Conservation (phyloP, 805 yeast species). For the Cyberlindnera japonica region DNA sequence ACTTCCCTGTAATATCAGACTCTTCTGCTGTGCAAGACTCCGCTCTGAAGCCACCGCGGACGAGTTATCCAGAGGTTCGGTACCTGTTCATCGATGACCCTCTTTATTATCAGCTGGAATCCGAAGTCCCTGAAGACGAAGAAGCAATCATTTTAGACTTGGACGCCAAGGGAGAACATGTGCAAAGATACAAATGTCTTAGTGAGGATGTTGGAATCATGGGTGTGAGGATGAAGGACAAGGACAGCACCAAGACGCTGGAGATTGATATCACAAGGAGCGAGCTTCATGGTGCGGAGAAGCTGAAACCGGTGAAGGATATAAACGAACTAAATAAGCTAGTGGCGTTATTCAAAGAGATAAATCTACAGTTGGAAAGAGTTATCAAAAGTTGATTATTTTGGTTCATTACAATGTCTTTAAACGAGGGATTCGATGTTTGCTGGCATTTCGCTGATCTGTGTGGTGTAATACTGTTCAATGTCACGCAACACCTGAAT, state of each 20-base stretch:
- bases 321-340: constrained; percentile 18
- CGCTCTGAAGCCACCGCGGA: constrained; percentile 1
- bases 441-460: constrained; percentile 76
- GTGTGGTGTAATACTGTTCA: constrained; percentile 69
- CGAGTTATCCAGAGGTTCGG: constrained; percentile 26
- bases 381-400: constrained; percentile 4
- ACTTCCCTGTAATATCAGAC: constrained; percentile 21
- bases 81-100: constrained; percentile 29
- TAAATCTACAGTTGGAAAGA: constrained; percentile 21
- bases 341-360: constrained; percentile 17
- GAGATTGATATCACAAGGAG: constrained; percentile 23
- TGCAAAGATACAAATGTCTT: constrained; percentile 14
- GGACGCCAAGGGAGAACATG: constrained; percentile 18
- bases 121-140: constrained; percentile 12
- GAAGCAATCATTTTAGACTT: constrained; percentile 25
- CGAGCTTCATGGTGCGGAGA: constrained; percentile 9
- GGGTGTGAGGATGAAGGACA: constrained; percentile 20
- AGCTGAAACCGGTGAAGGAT: constrained; percentile 12
- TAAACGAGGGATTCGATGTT: constrained; percentile 49
- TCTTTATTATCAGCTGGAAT: constrained; percentile 16
- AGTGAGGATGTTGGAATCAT: constrained; percentile 21
- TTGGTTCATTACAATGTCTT: neutral
- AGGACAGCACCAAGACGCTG: constrained; percentile 24
- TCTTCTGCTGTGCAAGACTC: neutral
- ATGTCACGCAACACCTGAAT: constrained; percentile 67